Conservation (phyloP, 306 rosid genomes). For the Fragaria iinumae region DNA sequence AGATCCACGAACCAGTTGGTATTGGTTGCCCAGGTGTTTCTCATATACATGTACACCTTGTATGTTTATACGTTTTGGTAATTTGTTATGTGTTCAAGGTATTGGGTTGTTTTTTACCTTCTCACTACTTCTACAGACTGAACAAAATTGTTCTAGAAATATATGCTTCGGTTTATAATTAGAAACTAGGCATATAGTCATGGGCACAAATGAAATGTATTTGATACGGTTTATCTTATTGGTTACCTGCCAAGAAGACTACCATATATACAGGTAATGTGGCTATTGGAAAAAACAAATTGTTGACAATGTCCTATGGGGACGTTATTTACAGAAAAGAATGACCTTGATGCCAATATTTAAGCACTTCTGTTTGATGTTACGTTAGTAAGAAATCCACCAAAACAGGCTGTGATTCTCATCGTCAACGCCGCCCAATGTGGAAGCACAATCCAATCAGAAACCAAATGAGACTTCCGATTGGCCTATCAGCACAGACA, state of each 20-base stretch:
- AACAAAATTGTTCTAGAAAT: no score
- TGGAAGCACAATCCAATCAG: background rate
- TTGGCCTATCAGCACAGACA: background rate
- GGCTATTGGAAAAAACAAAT: background rate
- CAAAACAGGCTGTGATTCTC: background rate
- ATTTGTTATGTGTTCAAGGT: background rate
- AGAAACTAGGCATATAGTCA: background rate
- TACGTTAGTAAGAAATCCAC: background rate
- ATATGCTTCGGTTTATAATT: no score
- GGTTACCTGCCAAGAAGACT: background rate
- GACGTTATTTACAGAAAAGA: background rate
- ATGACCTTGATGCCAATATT: background rate
- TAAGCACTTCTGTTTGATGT: background rate
- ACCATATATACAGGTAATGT: background rate
- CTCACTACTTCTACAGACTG: background rate
- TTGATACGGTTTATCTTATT: background rate
- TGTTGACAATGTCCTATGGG: background rate
- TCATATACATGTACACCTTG: background rate
- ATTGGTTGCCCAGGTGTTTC: background rate
- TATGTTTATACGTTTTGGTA: no score
- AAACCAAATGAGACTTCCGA: no score
- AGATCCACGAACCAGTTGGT: background rate
- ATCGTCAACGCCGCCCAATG: conserved; percentile 2
- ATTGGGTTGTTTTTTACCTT: no score
- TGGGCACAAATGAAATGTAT: background rate